Percentiles rank a stretch among this genome's conserved stretches.
Conservation (phyloP, 1,284 basidiomycete genomes). For the Meira miltonrushii region DNA sequence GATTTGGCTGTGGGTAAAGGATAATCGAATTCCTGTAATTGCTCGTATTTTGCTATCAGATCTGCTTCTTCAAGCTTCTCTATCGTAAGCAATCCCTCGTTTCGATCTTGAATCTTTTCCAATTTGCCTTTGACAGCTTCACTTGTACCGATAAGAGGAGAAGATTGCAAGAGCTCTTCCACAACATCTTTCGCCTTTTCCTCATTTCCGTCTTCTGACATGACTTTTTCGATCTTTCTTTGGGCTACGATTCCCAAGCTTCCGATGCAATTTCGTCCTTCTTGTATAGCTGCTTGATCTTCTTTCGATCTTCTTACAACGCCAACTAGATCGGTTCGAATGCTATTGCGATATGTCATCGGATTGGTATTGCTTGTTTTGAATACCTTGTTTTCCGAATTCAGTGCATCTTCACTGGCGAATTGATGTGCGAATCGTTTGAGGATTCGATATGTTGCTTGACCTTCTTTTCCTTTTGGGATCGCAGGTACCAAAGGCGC, state of each 20-base stretch:
- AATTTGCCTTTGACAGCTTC: slow-evolving; percentile 61
- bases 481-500: neutral
- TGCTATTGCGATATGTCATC: slow-evolving; percentile 5
- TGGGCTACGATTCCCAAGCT: neutral
- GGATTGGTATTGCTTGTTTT: neutral
- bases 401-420: neutral
- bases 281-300: neutral
- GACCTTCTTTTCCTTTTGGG: neutral
- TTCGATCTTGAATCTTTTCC: neutral
- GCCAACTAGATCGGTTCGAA: slow-evolving; percentile 1
- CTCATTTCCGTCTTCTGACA: neutral
- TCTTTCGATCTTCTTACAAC: neutral
- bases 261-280: neutral
- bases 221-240: neutral
- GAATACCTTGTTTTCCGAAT: slow-evolving; percentile 1
- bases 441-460: neutral
- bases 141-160: slow-evolving; percentile 52
- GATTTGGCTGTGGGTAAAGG: neutral
- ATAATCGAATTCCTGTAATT: neutral
- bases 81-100: neutral
- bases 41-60: neutral
- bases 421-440: neutral
- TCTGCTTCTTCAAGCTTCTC: neutral
- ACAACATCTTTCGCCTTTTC: neutral
- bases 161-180: neutral